phyloP scores from a whole-genome alignment of 106 monocot genomes.

The Acorus calamus region DNA sequence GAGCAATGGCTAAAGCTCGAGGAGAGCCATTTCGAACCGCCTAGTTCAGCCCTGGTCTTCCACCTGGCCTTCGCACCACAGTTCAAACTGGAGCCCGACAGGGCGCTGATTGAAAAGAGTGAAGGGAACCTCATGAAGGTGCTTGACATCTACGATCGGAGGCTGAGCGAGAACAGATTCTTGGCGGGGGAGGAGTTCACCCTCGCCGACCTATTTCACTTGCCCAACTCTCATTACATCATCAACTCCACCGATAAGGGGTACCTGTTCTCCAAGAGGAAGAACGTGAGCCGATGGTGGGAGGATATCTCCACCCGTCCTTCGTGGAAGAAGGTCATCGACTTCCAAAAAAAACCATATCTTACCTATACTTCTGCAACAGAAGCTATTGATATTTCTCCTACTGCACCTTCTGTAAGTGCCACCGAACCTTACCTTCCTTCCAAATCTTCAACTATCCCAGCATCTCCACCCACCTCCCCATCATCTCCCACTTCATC shows the following conservation, averaged over 20 bases:
- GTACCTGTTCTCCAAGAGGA: slow-evolving; percentile 40
- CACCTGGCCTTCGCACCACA: slow-evolving; percentile 27
- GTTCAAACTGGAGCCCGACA: slow-evolving; percentile 5
- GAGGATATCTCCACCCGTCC: slow-evolving; percentile 29
- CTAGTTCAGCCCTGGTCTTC: slow-evolving; percentile 42
- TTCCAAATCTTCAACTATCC: background rate
- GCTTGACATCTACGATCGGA: slow-evolving; percentile 56
- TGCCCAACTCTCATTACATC: slow-evolving; percentile 58
- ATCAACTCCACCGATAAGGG: slow-evolving; percentile 21
- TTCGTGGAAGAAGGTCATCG: slow-evolving; percentile 43
- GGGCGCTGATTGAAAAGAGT: slow-evolving; percentile 13
- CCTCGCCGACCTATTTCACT: slow-evolving; percentile 60
- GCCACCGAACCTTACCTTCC: too few species aligned
- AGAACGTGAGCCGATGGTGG: slow-evolving; percentile 55
- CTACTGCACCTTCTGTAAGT: background rate
- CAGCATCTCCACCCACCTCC: background rate
- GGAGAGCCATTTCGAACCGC: slow-evolving; percentile 52
- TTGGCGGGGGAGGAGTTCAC: slow-evolving; percentile 58
- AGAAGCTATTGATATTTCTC: background rate
- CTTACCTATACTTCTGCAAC: background rate
- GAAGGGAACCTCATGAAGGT: slow-evolving; percentile 37
- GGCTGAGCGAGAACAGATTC: slow-evolving; percentile 35
- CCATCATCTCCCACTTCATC: background rate
- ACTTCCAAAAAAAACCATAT: background rate
- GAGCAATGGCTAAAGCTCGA: slow-evolving; percentile 70